Conservation (phyloP, 257 asterid species). For the Forsythia suspensa region DNA sequence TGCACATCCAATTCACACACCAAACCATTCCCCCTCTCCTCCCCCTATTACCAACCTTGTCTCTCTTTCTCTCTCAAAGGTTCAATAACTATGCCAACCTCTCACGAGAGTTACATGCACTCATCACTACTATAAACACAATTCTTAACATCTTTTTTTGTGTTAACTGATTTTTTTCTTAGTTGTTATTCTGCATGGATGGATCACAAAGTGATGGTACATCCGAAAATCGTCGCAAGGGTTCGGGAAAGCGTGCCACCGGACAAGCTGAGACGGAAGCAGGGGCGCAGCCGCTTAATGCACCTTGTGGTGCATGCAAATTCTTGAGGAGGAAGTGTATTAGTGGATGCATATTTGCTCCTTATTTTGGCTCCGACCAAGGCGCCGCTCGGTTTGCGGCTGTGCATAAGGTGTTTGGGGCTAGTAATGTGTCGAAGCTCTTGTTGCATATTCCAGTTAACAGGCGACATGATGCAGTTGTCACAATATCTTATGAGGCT, state of each 20-base stretch:
- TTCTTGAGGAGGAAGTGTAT: conserved; percentile 89
- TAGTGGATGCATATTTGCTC: conserved; percentile 81
- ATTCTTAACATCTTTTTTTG: conserved; percentile 24
- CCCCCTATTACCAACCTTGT: conserved; percentile 25
- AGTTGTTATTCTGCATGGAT: conserved; percentile 43
- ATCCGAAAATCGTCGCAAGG: conserved; percentile 37
- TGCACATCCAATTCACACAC: conserved; percentile 74
- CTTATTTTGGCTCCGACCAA: conserved; percentile 78
- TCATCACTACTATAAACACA: conserved; percentile 41
- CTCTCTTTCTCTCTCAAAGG: conserved; percentile 27
- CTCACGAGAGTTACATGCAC: conserved; percentile 83
- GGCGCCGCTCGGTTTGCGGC: conserved; percentile 92
- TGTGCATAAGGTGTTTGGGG: conserved; percentile 91
- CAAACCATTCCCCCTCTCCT: conserved; percentile 20
- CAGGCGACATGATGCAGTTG: conserved; percentile 74
- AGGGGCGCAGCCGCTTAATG: conserved; percentile 15
- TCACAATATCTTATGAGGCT: conserved; percentile 83
- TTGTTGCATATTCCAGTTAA: conserved; percentile 61
- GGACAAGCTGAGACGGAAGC: background rate
- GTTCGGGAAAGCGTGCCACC: conserved; percentile 27
- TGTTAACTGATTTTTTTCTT: conserved; percentile 3
- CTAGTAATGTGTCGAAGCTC: conserved; percentile 85
- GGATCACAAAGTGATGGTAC: conserved; percentile 34
- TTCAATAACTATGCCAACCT: conserved; percentile 53
- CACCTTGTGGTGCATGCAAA: conserved; percentile 93